Evolutionary conservation across 2,329 filamentous ascomycete species (phyloP).

Genomic region (Arthrocladium fulminans): DNA sequence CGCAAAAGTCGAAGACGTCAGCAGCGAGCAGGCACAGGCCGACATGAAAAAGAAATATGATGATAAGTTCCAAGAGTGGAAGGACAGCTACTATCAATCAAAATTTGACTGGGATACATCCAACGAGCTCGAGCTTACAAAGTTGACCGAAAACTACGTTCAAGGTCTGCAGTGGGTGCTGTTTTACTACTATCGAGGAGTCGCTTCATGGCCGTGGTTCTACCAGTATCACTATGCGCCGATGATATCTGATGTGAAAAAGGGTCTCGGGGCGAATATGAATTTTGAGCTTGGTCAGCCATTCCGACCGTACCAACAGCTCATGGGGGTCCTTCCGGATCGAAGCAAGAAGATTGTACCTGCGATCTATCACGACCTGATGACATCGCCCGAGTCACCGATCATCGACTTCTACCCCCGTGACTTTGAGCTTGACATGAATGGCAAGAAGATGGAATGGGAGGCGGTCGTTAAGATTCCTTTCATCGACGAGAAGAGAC

Average conservation of each 20-base stretch:
- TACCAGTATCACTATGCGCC: slow-evolving; percentile 95
- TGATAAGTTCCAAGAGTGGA: slow-evolving; percentile 84
- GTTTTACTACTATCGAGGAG: slow-evolving; percentile 94
- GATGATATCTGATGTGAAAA: slow-evolving; percentile 91
- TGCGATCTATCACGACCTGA: slow-evolving; percentile 73
- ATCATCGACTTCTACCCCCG: slow-evolving; percentile 97
- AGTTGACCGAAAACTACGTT: slow-evolving; percentile 90
- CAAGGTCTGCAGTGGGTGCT: slow-evolving; percentile 97
- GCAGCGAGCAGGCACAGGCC: slow-evolving; percentile 67
- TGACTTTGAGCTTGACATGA: slow-evolving; percentile 98
- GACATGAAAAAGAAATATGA: slow-evolving; percentile 80
- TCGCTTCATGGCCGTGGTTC: slow-evolving; percentile 98
- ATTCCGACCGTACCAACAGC: slow-evolving; percentile 87
- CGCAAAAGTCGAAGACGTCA: slow-evolving; percentile 72
- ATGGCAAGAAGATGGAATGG: slow-evolving; percentile 99
- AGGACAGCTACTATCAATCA: slow-evolving; percentile 80
- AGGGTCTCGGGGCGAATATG: slow-evolving; percentile 75
- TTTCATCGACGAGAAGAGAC: slow-evolving; percentile 86
- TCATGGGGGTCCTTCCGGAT: slow-evolving; percentile 97
- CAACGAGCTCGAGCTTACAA: slow-evolving; percentile 68
- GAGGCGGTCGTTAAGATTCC: slow-evolving; percentile 98
- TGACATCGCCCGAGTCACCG: slow-evolving; percentile 82
- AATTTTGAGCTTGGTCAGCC: slow-evolving; percentile 91
- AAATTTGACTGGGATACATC: slow-evolving; percentile 87
- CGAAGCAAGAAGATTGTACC: slow-evolving; percentile 96